Base-by-base conservation (phyloP, 352 stramenopile genomes). In the Aphanomyces cochlioides region DNA sequence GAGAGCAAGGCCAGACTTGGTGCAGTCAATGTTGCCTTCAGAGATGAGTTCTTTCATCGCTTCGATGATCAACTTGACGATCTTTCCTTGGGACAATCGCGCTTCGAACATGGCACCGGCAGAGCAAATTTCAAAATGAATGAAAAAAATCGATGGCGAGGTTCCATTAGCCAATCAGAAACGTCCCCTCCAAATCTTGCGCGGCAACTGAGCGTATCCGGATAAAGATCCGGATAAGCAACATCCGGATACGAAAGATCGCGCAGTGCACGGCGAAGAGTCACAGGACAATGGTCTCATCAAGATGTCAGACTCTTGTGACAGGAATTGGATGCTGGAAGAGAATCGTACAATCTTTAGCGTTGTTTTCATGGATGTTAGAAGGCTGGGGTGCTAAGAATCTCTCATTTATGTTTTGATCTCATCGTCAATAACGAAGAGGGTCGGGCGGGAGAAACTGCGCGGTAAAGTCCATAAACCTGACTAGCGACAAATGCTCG, bases 21-120 rank as follows among this genome's bases (percentile, higher is more conserved):
- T 97, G 81, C 92, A 98, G 76, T 98, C 95, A 61, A 98, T 90
- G 83, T 99, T 99, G 74, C 95, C 97, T 79, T 99, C 98, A 17
- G 86, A 96, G 74, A 99, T 98, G 48, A 99, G 86, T 77, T 99
- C 98, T 77, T 99, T 99, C 82, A 99, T 98, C 56, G 97, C 91
- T 76, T 99, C 97, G 66, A 99, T 95, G 73, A 99, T 98, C 74
- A 99, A 94, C 85, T 99, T 99, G 64, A 99, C 88, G 73, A 98
- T 95, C 73, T 89, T 90, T 72, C 95, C 98, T 82, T 99, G 84
- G 64, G 88, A 89, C 40, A 99, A 82, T 77, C 93, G 85, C 66
- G 97, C 97, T 90, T 99, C 98, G 77, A 99, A 99, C 98, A 99
- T 99, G 72, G 66, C 98, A 69, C 17, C 37, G 60, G 12, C 17